Evolutionary conservation across 2,329 filamentous ascomycete genomes (phyloP), one percentile per base, ranked within the genome.

Genomic region (Colletotrichum sp.): DNA sequence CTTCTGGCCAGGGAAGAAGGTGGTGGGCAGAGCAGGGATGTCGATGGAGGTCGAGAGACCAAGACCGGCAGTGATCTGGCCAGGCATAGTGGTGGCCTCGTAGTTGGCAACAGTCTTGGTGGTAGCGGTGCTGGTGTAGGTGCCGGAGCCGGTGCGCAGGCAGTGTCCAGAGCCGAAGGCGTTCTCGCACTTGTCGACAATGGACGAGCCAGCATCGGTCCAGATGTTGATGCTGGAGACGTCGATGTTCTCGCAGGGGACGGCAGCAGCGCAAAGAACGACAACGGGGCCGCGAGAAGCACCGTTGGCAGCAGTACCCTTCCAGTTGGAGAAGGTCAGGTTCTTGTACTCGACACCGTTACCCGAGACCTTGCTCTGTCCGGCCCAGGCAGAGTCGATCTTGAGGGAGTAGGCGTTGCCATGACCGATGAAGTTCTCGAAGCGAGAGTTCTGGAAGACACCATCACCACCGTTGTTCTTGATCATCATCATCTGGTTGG

Each of bases 401-500:
- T 92, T 84, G 28, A 92, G 83, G 13, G 87, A 88, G 83, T 92
- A 92, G 5, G 91, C 90, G 76, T 92, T 93, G 73, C 85, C 83
- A 81, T 91, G 90, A 52, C 91, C 91, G 79, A 91, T 89, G 81
- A 92, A 93, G 83, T 92, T 91, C 79, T 90, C 87, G 55, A 92
- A 86, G 2, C 86, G 79, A 16, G 86, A 83, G 77, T 92, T 87
- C 57, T 85, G 85, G 6, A 92, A 87, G 4, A 83, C 86, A 26
- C 91, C 91, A 72, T 81, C 86, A 49, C 91, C 91, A 57, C 91
- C 91, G 79, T 91, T 90, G 69, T 87, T 89, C 82, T 92, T 93
- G 85, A 92, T 88, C 89, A 91, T 90, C 82, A 89, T 88, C 90
- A 92, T 92, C 80, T 92, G 89, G 85, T 92, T 92, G 12, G 88